Conservation (phyloP, 2,329 filamentous ascomycete genomes). For the Sclerotinia trifoliorum region DNA sequence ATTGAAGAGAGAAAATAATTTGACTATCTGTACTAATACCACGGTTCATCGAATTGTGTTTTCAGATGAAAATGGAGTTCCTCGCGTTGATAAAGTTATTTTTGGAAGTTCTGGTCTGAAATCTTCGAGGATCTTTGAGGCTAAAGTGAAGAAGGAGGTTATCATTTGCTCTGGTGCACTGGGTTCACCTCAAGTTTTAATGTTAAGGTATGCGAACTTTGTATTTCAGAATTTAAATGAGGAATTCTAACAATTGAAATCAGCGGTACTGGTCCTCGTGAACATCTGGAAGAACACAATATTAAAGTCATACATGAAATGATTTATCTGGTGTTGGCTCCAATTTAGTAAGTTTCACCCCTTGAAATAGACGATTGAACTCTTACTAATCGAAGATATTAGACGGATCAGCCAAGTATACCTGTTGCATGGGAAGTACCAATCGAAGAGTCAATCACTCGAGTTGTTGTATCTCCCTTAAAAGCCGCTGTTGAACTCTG, state of each 20-base stretch:
- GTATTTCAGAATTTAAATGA: neutral
- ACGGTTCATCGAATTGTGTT: constrained; percentile 21
- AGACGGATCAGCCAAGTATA: constrained; percentile 20
- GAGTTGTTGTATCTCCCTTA: constrained; percentile 3
- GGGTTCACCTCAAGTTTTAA: constrained; percentile 21
- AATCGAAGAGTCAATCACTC: constrained; percentile 7
- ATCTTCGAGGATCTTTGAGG: constrained; percentile 4
- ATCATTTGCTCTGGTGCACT: constrained; percentile 21
- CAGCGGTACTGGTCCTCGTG: constrained; percentile 19
- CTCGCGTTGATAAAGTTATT: neutral
- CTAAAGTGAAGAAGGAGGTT: constrained; percentile 21
- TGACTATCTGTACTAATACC: constrained; percentile 19
- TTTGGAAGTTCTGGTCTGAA: constrained; percentile 6
- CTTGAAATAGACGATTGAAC: neutral
- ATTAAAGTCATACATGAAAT: constrained; percentile 16
- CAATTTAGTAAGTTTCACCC: neutral
- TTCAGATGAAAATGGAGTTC: neutral
- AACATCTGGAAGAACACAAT: constrained; percentile 19
- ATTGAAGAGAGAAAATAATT: constrained; percentile 18
- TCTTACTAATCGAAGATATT: neutral
- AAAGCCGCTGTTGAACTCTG: constrained; percentile 14
- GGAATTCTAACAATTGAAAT: neutral
- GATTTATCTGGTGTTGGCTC: constrained; percentile 22
- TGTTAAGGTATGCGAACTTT: constrained; percentile 19
- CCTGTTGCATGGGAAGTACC: constrained; percentile 23